These are phyloP conservation scores for Rutstroemia sp. DNA, from an alignment of 2,329 filamentous ascomycete species.

Conservation along the genomic window DNA sequence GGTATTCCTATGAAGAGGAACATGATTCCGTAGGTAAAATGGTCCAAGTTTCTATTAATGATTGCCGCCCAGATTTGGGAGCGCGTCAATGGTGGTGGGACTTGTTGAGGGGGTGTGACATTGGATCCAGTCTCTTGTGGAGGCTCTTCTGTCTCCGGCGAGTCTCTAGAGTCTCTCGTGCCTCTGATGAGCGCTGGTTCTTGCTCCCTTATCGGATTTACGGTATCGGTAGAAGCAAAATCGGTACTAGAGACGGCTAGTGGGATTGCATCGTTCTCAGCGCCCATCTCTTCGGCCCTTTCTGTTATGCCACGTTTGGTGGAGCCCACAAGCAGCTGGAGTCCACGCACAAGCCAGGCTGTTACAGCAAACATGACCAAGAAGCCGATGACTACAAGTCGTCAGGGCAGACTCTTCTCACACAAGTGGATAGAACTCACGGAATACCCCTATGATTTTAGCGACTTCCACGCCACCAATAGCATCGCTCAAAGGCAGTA, in stretches of 20 bases:
- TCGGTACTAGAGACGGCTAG: slow-evolving; percentile 29
- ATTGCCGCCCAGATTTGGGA: slow-evolving; percentile 43
- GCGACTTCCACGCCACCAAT: slow-evolving; percentile 47
- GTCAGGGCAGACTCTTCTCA: background rate
- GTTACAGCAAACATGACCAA: slow-evolving; percentile 43
- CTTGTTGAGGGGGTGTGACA: slow-evolving; percentile 30
- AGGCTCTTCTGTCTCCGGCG: slow-evolving; percentile 15
- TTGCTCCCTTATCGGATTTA: slow-evolving; percentile 22
- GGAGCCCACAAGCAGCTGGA: slow-evolving; percentile 44
- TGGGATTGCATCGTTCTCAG: slow-evolving; percentile 41
- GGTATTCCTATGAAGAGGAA: slow-evolving; percentile 47
- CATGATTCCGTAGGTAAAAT: slow-evolving; percentile 36
- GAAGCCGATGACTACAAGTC: slow-evolving; percentile 45
- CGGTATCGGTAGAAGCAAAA: slow-evolving; percentile 13
- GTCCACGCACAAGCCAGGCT: slow-evolving; percentile 45
- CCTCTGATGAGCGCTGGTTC: slow-evolving; percentile 25
- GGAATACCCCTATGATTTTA: slow-evolving; percentile 52
- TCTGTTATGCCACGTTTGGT: slow-evolving; percentile 45
- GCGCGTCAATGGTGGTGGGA: slow-evolving; percentile 37
- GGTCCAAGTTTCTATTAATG: slow-evolving; percentile 39
- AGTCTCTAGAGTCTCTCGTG: slow-evolving; percentile 19
- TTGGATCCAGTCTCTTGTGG: background rate
- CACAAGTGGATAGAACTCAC: slow-evolving; percentile 33
- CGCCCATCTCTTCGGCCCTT: slow-evolving; percentile 43
- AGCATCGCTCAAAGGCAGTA: slow-evolving; percentile 47